Evolutionary conservation across 345 rosid species (phyloP), one percentile per base, ranked within the genome.

Genomic region (Lumnitzera littorea): DNA sequence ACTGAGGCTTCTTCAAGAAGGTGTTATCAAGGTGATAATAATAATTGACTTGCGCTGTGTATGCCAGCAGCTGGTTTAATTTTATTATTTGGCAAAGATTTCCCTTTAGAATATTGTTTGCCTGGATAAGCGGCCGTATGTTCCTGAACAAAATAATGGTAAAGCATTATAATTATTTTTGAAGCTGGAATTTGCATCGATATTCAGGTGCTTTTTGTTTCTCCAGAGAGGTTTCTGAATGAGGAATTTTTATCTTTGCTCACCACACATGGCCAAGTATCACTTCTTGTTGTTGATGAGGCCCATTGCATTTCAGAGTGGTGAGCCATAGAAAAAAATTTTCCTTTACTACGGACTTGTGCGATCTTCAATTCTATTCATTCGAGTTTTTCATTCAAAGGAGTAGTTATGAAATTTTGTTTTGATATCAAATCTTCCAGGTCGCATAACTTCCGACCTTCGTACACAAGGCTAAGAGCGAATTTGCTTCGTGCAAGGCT

Each of bases 391-490:
- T 13, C 17, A 13, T 23, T 14, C 23, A 48, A 47, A 11, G 25
- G 41, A 48, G 20, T 41, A 16, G n/a, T 60, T 20, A 60, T 24
- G 25, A 12, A 12, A 51, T 60, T 47, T 10, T 49, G 64, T 66
- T 59, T 62, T 36, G 43, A 50, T 23, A 24, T 23, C 65, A 20
- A 62, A 68, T 50, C 29, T 68, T 47, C 65, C 70, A 92, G 97
- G 97, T 92, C 98, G 4, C 97, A 92, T 74, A 92, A 92, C 72
- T 92, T 92, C 67, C 89, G 98, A 61, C 96, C 98, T 62, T 87
- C 98, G 61, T 92, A 87, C 84, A 85, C 84, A 89, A 83, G 96
- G 71, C 95, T 94, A 48, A 83, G 88, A 72, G 99, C 99, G 58
- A 85, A 97, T 51, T 72, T 94, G 63, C 80, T 94, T 62, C 73